Evolutionary conservation across 2,329 filamentous ascomycete species (phyloP).

Genomic region (Hortaea sp.): DNA sequence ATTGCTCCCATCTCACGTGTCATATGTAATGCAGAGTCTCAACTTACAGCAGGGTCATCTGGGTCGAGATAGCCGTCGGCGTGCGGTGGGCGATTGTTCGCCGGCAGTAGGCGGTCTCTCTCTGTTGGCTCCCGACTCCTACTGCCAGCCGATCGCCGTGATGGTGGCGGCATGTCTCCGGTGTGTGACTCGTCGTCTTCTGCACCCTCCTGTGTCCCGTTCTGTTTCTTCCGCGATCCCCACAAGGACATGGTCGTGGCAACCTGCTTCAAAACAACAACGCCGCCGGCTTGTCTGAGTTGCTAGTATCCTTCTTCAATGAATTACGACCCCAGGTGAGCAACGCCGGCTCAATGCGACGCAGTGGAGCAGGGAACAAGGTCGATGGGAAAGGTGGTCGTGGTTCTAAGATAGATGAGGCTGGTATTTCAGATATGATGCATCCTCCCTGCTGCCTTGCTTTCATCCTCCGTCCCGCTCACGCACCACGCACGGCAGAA

Average conservation of each 20-base stretch:
- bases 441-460: no score
- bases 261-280: neutral
- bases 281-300: neutral
- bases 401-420: no score
- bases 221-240: conserved; percentile 42
- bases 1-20: no score
- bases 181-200: conserved; percentile 25
- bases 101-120: conserved; percentile 56
- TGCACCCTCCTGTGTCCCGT: conserved; percentile 21
- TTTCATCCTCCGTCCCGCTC: no score
- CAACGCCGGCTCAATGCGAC: no score
- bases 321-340: no score
- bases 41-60: conserved; percentile 66
- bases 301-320: neutral
- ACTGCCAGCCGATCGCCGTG: conserved; percentile 11
- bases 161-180: conserved; percentile 17
- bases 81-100: conserved; percentile 44
- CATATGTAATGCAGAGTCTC: no score
- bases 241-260: conserved; percentile 31
- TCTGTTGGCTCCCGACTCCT: conserved; percentile 43
- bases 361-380: no score
- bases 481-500: no score
- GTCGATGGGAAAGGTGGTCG: no score
- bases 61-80: conserved; percentile 61
- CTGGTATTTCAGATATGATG: no score